These are phyloP conservation scores for Hyphopichia burtonii DNA, from an alignment of 1,139 yeast genomes.

Conservation along the genomic window DNA sequence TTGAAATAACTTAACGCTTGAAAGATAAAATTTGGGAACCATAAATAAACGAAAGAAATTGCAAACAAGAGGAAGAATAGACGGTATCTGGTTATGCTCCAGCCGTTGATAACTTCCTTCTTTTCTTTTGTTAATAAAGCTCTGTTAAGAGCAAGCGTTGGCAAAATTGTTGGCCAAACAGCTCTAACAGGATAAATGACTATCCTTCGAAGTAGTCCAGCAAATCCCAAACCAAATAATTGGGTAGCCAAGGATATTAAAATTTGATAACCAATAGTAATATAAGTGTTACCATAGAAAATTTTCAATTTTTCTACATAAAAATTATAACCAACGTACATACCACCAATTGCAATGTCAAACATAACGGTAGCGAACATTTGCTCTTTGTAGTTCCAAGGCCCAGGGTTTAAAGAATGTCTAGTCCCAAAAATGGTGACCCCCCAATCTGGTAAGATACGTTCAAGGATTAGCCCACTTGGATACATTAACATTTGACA, in stretches of 20 bases:
- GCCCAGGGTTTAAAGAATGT: slow-evolving; percentile 26
- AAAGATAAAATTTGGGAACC: slow-evolving; percentile 36
- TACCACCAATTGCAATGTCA: slow-evolving; percentile 16
- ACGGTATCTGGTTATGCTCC: slow-evolving; percentile 31
- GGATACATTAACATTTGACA: slow-evolving; percentile 27
- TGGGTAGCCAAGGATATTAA: slow-evolving; percentile 53
- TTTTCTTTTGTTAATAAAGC: slow-evolving; percentile 47
- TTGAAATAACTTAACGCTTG: slow-evolving; percentile 31
- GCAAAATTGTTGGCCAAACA: slow-evolving; percentile 58
- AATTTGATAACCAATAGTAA: slow-evolving; percentile 49
- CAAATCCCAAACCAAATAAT: slow-evolving; percentile 61
- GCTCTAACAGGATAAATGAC: slow-evolving; percentile 56
- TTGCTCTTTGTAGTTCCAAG: slow-evolving; percentile 28
- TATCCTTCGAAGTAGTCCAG: slow-evolving; percentile 58
- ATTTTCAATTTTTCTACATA: slow-evolving; percentile 28
- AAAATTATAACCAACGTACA: slow-evolving; percentile 22
- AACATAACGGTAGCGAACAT: slow-evolving; percentile 26
- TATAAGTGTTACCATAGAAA: slow-evolving; percentile 37
- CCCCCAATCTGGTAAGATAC: slow-evolving; percentile 20
- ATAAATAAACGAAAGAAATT: slow-evolving; percentile 28
- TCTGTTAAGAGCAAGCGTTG: slow-evolving; percentile 54
- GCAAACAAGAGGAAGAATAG: slow-evolving; percentile 25
- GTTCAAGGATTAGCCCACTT: slow-evolving; percentile 17
- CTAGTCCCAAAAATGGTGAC: slow-evolving; percentile 9
- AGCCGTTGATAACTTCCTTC: slow-evolving; percentile 38